Evolutionary conservation across 2,329 filamentous ascomycete genomes (phyloP), one percentile per base, ranked within the genome.

Genomic region (Exophiala sp.): DNA sequence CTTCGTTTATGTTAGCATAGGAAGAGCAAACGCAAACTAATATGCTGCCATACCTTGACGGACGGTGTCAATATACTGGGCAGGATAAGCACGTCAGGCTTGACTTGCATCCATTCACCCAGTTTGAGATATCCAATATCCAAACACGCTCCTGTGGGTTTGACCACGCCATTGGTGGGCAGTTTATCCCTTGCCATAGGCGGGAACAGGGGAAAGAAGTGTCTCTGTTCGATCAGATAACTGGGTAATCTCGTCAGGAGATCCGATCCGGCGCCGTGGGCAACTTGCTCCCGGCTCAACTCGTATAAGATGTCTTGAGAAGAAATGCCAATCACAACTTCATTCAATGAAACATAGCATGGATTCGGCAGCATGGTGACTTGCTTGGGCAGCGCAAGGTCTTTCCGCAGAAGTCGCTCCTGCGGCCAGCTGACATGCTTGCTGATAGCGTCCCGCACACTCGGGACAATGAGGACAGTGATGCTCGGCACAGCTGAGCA

Each of bases 201-300:
- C 4, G 93, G 93, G 63, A 90, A 96, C 1, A 97, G 70, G 0
- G 93, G 93, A 62, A 88, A 88, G 68, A 90, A 97, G 64, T 93
- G 89, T 5, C 90, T 76, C 70, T 97, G 93, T 68, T 95, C 86
- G 50, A 98, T 80, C 14, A 98, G 68, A 59, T 93, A 84, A 16
- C 82, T 78, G 4, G 85, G 81, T 40, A 90, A 69, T n/a, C 91
- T 73, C 13, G 82, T 80, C 62, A 91, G 74, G 21, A 86, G 61
- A 46, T 82, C 77, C 7, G 66, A 66, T 0, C 77, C 75, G 42
- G 73, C 75, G 1, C 77, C 78, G 16, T 78, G 77, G 4, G 73
- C 68, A 1, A 84, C 74, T 66, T 95, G 88, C 61, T 91, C 84
- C 21, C 78, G 73, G n/a, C 83, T 78, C 45, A 96, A 71, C 68